Evolutionary conservation across 768 basidiomycete species (phyloP).

Genomic region (Leccinum disarticulatum): DNA sequence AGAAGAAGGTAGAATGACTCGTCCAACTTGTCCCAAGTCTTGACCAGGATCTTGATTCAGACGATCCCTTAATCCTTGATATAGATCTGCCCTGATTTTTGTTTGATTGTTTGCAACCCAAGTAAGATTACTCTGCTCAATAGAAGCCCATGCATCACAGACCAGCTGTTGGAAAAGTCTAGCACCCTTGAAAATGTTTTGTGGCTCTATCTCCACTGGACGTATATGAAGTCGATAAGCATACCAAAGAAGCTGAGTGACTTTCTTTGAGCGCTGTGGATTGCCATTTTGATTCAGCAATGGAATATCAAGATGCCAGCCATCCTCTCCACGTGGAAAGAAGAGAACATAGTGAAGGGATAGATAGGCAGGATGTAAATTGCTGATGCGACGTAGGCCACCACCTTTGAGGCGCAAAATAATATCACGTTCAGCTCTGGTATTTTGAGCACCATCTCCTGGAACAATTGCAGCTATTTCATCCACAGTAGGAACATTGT

Average conservation of each 20-base stretch:
- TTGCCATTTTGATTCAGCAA: not conserved
- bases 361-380: not conserved
- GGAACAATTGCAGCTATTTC: not conserved
- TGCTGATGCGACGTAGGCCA: not conserved
- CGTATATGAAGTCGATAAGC: not conserved
- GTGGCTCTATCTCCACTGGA: not conserved
- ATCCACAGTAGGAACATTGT: not conserved
- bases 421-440: not conserved
- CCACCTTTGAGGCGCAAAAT: not conserved
- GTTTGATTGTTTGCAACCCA: not conserved
- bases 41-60: not conserved
- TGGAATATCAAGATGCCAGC: not conserved
- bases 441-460: not conserved
- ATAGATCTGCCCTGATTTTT: not conserved
- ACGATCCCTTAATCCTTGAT: not conserved
- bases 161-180: not conserved
- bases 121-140: not conserved
- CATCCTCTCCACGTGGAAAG: not conserved
- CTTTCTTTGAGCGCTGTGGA: not conserved
- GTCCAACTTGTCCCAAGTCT: not conserved
- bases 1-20: slow-evolving; percentile 32
- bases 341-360: not conserved
- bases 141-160: not conserved
- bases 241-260: not conserved
- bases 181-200: not conserved